Conservation (phyloP, 805 yeast species). For the Hanseniaspora jakobsenii region DNA sequence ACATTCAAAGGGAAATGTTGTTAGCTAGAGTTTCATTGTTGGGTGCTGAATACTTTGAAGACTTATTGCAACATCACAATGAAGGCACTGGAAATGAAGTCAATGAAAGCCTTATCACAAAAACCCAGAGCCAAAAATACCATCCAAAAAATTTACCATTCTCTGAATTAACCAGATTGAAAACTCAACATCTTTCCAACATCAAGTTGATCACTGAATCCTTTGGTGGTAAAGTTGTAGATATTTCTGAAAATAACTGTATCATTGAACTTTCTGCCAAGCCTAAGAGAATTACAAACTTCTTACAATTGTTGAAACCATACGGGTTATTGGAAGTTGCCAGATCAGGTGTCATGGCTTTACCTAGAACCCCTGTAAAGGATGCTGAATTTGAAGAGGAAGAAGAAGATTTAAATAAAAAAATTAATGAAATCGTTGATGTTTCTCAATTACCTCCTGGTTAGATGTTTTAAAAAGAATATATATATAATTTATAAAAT, state of each 20-base stretch:
- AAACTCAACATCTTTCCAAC: constrained; percentile 77
- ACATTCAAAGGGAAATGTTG: constrained; percentile 80
- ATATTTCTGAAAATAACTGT: constrained; percentile 85
- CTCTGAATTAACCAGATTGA: constrained; percentile 86
- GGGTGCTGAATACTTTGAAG: constrained; percentile 98
- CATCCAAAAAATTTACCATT: constrained; percentile 87
- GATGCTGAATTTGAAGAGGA: constrained; percentile 40
- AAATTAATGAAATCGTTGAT: constrained; percentile 58
- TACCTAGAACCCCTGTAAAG: constrained; percentile 87
- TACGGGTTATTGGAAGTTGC: constrained; percentile 94
- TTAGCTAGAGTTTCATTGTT: constrained; percentile 83
- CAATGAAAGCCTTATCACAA: constrained; percentile 23
- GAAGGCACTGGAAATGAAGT: constrained; percentile 27
- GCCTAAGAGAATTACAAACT: constrained; percentile 78
- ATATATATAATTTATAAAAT: too few species aligned
- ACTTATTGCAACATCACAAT: constrained; percentile 70
- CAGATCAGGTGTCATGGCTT: constrained; percentile 96
- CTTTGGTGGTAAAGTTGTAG: constrained; percentile 89
- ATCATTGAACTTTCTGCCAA: constrained; percentile 89
- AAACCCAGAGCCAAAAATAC: constrained; percentile 34
- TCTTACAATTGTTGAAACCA: constrained; percentile 81
- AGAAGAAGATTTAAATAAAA: constrained; percentile 43
- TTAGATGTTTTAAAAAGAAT: constrained; percentile 30
- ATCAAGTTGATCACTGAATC: constrained; percentile 67
- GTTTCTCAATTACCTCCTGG: constrained; percentile 92